These are phyloP conservation scores for Chaetomium cochliodes DNA, from an alignment of 495 filamentous ascomycete species.

Conservation along the genomic window DNA sequence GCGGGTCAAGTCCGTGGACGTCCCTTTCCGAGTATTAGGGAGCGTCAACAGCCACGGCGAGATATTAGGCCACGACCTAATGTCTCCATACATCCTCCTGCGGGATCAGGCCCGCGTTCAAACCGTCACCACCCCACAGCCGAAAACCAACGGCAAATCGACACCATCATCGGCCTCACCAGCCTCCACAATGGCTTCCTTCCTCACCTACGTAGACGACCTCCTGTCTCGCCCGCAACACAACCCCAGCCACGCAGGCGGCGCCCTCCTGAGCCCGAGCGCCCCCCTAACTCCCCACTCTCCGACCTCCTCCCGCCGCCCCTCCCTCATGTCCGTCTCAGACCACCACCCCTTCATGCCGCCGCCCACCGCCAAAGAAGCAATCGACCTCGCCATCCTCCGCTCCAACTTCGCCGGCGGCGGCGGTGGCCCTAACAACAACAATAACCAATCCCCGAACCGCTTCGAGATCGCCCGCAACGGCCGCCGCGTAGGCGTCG, in stretches of 20 bases:
- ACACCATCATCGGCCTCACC: slow-evolving; percentile 60
- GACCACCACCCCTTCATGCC: slow-evolving; percentile 41
- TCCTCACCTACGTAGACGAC: slow-evolving; percentile 75
- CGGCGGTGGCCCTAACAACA: slow-evolving; percentile 40
- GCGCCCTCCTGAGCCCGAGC: slow-evolving; percentile 67
- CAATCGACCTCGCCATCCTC: slow-evolving; percentile 87
- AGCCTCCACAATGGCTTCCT: slow-evolving; percentile 54
- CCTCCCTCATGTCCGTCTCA: slow-evolving; percentile 44
- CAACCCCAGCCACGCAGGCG: slow-evolving; percentile 37
- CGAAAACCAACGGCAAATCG: slow-evolving; percentile 20
- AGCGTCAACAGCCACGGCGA: slow-evolving; percentile 71
- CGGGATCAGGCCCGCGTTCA: slow-evolving; percentile 74
- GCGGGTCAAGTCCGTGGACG: slow-evolving; percentile 85
- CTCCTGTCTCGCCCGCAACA: slow-evolving; percentile 65
- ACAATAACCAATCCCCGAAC: slow-evolving; percentile 62
- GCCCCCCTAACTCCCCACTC: slow-evolving; percentile 55
- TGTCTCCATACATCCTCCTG: slow-evolving; percentile 88
- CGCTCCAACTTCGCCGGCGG: slow-evolving; percentile 59
- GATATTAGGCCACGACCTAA: slow-evolving; percentile 76
- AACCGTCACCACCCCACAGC: slow-evolving; percentile 42
- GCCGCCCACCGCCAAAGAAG: slow-evolving; percentile 66
- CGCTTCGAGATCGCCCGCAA: slow-evolving; percentile 93
- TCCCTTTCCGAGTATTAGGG: slow-evolving; percentile 92
- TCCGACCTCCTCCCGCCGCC: slow-evolving; percentile 56
- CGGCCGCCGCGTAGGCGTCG: slow-evolving; percentile 77